Evolutionary conservation across 1,284 basidiomycete species (phyloP), one percentile per base, ranked within the genome.

Genomic region (Boletellus sp.): DNA sequence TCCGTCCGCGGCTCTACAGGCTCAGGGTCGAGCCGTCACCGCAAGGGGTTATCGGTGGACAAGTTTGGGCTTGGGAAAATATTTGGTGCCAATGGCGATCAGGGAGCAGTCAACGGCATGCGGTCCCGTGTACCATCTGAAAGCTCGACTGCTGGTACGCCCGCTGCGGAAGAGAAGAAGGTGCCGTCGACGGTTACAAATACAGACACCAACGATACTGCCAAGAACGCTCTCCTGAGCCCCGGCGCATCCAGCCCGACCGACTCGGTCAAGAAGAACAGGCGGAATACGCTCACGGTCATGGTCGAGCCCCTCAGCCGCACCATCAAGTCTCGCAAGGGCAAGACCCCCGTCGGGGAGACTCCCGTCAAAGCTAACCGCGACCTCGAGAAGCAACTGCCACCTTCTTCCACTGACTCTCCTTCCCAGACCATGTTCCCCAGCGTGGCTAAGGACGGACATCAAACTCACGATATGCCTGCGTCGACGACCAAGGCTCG

Each of bases 241-340:
- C 73, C 74, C 47, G 61, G 53, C 12, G 54, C 65, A 11, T 15
- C 54, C 37, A 65, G 57, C 40, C 55, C 63, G 4, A 57, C 63
- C 15, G 72, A 67, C 47, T 58, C 70, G 8, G 57, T 55, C 56
- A 82, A 80, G 77, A 84, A 85, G 74, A 75, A 72, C 65, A 76
- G 86, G 62, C 73, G 89, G 56, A 91, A 89, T 68, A 92, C 91
- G 1, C 74, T 93, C 50, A 91, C 86, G 0, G 81, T 91, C 43
- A 89, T 92, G 80, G 86, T 90, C 5, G 88, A 90, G 59, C 87
- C 88, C 7, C 73, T 91, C 59, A 80, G 75, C 54, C 77, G 80
- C 47, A 76, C 74, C 4, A 81, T 85, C 56, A 80, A 82, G 66
- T 74, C 73, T 24, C 75, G 78, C 46, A 72, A 72, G 51, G 67